A percentile compares a stretch with the other conserved stretches of the same genome.
Evolutionary conservation across 2,329 filamentous ascomycete species (phyloP).

Genomic region (Penicillium olsonii): DNA sequence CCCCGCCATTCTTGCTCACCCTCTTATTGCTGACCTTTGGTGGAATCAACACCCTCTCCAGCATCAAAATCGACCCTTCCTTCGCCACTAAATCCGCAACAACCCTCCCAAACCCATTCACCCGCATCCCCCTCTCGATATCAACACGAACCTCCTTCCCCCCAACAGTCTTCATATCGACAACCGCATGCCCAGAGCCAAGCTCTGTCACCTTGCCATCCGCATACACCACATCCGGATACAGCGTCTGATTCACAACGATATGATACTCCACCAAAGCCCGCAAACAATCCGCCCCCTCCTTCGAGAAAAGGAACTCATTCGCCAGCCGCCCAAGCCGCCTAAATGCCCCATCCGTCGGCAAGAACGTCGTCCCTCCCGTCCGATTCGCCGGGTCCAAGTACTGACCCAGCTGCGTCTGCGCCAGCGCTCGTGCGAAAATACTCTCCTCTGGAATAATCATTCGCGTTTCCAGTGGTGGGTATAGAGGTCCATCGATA

Average conservation of each 20-base stretch:
- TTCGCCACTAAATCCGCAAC: conserved; percentile 68
- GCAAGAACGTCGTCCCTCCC: conserved; percentile 79
- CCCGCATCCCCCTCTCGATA: conserved; percentile 67
- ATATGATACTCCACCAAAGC: conserved; percentile 80
- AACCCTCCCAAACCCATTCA: conserved; percentile 73
- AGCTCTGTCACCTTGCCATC: conserved; percentile 35
- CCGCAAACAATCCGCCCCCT: conserved; percentile 72
- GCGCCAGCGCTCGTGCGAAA: conserved; percentile 70
- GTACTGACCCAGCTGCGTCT: conserved; percentile 69
- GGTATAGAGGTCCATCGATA: conserved; percentile 72
- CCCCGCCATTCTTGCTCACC: conserved; percentile 17
- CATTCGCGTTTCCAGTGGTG: conserved; percentile 66
- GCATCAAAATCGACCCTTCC: conserved; percentile 81
- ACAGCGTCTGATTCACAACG: conserved; percentile 72
- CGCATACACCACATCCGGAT: conserved; percentile 73
- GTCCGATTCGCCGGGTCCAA: conserved; percentile 55
- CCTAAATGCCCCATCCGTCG: conserved; percentile 77
- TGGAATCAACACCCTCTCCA: conserved; percentile 73
- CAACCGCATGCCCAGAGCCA: conserved; percentile 2
- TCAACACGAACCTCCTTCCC: conserved; percentile 69
- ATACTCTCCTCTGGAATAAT: conserved; percentile 78
- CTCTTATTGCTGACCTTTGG: conserved; percentile 49
- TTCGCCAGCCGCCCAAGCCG: conserved; percentile 72
- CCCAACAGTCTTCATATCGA: conserved; percentile 60
- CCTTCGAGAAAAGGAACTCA: conserved; percentile 79